Evolutionary conservation across 495 filamentous ascomycete species (phyloP).

Genomic region (Diplogelasinospora grovesii): DNA sequence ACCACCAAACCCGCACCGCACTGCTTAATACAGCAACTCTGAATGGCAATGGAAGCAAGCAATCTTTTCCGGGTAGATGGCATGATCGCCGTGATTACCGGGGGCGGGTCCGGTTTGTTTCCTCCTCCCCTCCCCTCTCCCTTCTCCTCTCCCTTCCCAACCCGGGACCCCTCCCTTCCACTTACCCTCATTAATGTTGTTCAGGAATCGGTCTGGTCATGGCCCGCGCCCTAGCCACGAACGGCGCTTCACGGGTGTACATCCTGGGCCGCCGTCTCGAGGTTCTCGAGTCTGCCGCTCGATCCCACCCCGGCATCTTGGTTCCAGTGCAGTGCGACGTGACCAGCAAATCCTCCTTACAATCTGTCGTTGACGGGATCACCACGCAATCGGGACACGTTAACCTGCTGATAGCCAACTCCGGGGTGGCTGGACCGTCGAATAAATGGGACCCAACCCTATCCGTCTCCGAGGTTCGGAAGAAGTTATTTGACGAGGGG

Average conservation of each 20-base stretch:
- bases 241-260: constrained; percentile 63
- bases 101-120: constrained; percentile 49
- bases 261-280: constrained; percentile 56
- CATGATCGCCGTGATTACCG: constrained; percentile 56
- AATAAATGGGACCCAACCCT: constrained; percentile 27
- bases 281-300: constrained; percentile 37
- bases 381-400: constrained; percentile 39
- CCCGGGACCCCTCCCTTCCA: not conserved
- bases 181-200: too few relatives aligned
- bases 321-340: constrained; percentile 58
- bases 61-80: constrained; percentile 50
- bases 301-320: constrained; percentile 30
- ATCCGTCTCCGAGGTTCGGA: constrained; percentile 33
- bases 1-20: too few relatives aligned
- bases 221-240: constrained; percentile 53
- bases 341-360: constrained; percentile 54
- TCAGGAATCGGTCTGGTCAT: constrained; percentile 63
- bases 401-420: constrained; percentile 61
- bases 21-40: too few relatives aligned
- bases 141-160: not conserved
- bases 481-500: constrained; percentile 30
- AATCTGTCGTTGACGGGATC: constrained; percentile 47
- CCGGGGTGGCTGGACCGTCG: constrained; percentile 41
- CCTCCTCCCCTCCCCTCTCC: not conserved
- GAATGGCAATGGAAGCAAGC: constrained; percentile 13